Evolutionary conservation across 1,284 basidiomycete species (phyloP).

Genomic region (Lignosus rhinocerotis): DNA sequence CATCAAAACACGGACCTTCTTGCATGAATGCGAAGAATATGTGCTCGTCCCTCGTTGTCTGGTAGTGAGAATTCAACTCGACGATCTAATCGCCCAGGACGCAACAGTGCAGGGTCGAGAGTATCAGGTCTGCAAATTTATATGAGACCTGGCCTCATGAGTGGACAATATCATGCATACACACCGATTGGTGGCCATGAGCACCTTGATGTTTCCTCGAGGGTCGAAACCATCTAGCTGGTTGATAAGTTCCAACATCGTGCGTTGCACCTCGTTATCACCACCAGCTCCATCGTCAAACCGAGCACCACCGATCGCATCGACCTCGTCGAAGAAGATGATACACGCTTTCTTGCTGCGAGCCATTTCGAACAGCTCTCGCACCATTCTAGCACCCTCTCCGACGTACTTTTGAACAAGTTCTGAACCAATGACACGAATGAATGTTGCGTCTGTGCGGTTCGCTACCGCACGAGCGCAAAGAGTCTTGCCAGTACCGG

Average conservation of each 20-base stretch:
- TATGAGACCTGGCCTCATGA: neutral
- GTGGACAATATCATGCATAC: conserved; percentile 22
- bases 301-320: conserved; percentile 97
- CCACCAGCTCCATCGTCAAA: conserved; percentile 99
- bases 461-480: conserved; percentile 99
- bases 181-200: conserved; percentile 98
- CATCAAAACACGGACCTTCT: conserved; percentile 59
- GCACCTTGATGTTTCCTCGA: conserved; percentile 98
- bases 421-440: conserved; percentile 98
- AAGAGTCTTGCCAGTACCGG: conserved; percentile 98
- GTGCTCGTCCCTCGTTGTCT: conserved; percentile 94
- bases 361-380: conserved; percentile 99
- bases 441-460: conserved; percentile 98
- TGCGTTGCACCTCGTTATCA: conserved; percentile 98
- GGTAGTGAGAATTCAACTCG: conserved; percentile 96
- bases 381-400: conserved; percentile 98
- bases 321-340: conserved; percentile 99
- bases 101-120: conserved; percentile 93
- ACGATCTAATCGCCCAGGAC: conserved; percentile 95
- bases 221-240: conserved; percentile 99
- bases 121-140: conserved; percentile 83
- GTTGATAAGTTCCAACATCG: conserved; percentile 99
- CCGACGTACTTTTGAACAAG: conserved; percentile 99
- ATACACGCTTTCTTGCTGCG: conserved; percentile 99
- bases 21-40: conserved; percentile 97